Evolutionary conservation across 306 rosid genomes (phyloP).

Genomic region (Sesbania bispinosa): DNA sequence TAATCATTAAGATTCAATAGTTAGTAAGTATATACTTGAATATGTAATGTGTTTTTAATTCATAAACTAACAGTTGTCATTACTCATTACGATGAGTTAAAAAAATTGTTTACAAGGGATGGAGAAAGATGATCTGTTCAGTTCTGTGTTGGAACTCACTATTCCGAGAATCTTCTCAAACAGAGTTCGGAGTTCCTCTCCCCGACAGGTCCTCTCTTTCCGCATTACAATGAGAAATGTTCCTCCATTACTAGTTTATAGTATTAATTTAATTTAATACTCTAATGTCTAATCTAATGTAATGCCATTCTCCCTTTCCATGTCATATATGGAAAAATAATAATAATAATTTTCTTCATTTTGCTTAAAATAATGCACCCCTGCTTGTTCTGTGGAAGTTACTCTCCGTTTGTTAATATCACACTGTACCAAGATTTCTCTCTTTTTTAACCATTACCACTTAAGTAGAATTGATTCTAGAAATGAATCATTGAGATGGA

Average conservation of each 20-base stretch:
- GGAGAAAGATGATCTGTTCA: too few relatives aligned
- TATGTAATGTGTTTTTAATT: too few relatives aligned
- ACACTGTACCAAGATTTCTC: too few relatives aligned
- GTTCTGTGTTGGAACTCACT: not conserved
- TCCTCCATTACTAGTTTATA: not conserved
- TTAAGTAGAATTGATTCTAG: too few relatives aligned
- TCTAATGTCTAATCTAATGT: too few relatives aligned
- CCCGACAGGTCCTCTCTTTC: slow-evolving; percentile 23
- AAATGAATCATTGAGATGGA: too few relatives aligned
- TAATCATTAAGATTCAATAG: not conserved
- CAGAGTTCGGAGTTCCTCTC: not conserved
- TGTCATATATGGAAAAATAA: not conserved
- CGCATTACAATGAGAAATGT: slow-evolving; percentile 6
- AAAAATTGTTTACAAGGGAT: too few relatives aligned
- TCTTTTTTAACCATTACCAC: too few relatives aligned
- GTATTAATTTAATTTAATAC: too few relatives aligned
- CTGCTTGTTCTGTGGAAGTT: not conserved
- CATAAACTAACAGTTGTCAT: not conserved
- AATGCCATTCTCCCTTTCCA: not conserved
- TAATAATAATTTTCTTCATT: not conserved
- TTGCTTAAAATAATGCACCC: not conserved
- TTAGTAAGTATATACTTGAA: too few relatives aligned
- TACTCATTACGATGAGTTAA: not conserved
- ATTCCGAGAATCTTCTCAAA: slow-evolving; percentile 5
- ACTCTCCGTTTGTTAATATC: not conserved